Percentiles rank a stretch among this genome's conserved stretches.
Conservation (phyloP, 371 early-diverging fungal genomes). For the Saksenaea oblongispora region DNA sequence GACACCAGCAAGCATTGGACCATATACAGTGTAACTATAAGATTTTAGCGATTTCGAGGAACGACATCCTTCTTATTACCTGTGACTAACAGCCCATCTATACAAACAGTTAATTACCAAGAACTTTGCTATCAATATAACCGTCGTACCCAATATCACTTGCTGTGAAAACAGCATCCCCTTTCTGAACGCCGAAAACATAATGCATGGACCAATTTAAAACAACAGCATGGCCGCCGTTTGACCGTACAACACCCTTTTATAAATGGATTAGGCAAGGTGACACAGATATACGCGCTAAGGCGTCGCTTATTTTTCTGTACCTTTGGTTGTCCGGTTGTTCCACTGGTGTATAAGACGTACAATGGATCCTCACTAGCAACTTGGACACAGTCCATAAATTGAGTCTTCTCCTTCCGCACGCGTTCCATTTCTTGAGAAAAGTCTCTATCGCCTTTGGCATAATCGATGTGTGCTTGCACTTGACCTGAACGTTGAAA, state of each 20-base stretch:
- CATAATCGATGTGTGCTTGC: conserved; percentile 46
- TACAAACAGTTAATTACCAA: background rate
- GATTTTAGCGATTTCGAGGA: background rate
- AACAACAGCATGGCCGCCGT: conserved; percentile 89
- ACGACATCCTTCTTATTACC: conserved; percentile 18
- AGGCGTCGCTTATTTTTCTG: background rate
- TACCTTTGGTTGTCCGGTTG: conserved; percentile 80
- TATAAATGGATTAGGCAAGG: background rate
- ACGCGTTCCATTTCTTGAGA: conserved; percentile 51
- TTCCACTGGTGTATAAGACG: conserved; percentile 91
- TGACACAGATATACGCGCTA: background rate
- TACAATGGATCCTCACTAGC: conserved; percentile 89
- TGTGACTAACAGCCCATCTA: conserved; percentile 92
- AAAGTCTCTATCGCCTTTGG: conserved; percentile 66
- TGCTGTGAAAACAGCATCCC: conserved; percentile 78
- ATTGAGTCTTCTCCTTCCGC: conserved; percentile 23
- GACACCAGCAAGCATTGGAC: conserved; percentile 83
- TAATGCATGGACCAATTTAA: conserved; percentile 77
- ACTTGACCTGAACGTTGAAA: conserved; percentile 61
- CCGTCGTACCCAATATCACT: conserved; percentile 79
- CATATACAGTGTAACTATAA: conserved; percentile 82
- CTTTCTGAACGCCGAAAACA: conserved; percentile 74
- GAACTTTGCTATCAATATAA: background rate
- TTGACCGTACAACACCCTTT: conserved; percentile 88
- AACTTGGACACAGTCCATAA: conserved; percentile 67